Base-by-base conservation (phyloP, 305 asterid species). In the Fraxinus sp. region DNA sequence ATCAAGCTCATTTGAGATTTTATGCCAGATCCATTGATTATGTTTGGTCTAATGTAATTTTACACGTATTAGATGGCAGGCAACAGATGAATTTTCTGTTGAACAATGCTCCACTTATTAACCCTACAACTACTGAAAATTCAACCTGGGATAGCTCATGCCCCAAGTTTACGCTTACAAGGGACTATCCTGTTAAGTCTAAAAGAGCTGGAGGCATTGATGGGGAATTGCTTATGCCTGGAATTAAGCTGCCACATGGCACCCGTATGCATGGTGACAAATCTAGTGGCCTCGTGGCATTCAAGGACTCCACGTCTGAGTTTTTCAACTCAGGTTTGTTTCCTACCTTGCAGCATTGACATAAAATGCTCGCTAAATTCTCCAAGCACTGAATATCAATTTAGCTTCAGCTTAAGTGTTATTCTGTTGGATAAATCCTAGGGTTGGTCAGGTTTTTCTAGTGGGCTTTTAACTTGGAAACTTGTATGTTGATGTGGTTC, bases 81-180 rank as follows among this genome's bases (percentile, higher is more conserved):
- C 91, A 89, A 79, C 91, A 89, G 41, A 59, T 88, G 94, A 90
- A 87, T 82, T 90, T 88, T 87, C 81, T 88, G 84, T 79, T 84
- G 87, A 93, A 89, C 89, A 84, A 86, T 64, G 57, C 84, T 62
- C 87, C 90, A 57, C 78, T 81, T 35, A 24, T 86, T 76, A 87
- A 85, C 84, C 82, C 85, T 24, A 81, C 84, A 89, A 79, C 81
- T 84, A 78, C 89, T 79, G 91, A 83, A 44, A 84, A 80, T 84
- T 44, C 89, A 22, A 78, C 86, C 71, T 93, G 93, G 95, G 89
- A 90, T 66, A 86, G 84, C 84, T 57, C 88, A 30, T 44, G 83
- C 81, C 80, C 98, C 83, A 92, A 89, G 90, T 93, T 93, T 87
- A 91, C 94, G 32, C 84, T 90, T 1, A 90, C 94, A 10, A 88